Evolutionary conservation across 2,329 filamentous ascomycete genomes (phyloP).

Genomic region (Exophiala phaeomuriformis): DNA sequence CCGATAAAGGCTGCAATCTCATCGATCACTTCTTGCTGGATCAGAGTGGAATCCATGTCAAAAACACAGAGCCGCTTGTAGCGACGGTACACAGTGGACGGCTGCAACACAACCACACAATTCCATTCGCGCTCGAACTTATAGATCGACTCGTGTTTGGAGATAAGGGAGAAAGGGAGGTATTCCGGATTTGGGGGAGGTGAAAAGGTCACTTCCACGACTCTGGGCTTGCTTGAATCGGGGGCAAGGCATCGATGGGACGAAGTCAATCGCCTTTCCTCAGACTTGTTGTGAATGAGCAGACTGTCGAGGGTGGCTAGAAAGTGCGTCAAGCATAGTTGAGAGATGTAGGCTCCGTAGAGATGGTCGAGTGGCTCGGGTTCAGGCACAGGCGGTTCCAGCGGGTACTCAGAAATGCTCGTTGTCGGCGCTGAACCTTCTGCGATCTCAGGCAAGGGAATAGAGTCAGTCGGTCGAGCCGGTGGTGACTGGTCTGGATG

Average conservation of each 20-base stretch:
- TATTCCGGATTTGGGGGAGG: constrained; percentile 44
- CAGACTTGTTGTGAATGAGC: constrained; percentile 31
- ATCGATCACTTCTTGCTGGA: constrained; percentile 96
- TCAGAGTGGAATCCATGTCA: constrained; percentile 97
- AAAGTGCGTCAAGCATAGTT: constrained; percentile 51
- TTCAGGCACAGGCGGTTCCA: constrained; percentile 48
- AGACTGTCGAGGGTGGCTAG: constrained; percentile 46
- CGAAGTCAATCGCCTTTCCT: constrained; percentile 41
- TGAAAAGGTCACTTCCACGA: constrained; percentile 48
- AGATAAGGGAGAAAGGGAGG: constrained; percentile 56
- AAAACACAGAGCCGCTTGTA: constrained; percentile 87
- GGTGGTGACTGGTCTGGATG: constrained; percentile 43
- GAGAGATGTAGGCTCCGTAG: constrained; percentile 49
- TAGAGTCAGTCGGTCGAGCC: constrained; percentile 32
- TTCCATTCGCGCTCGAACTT: constrained; percentile 85
- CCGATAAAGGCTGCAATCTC: constrained; percentile 80
- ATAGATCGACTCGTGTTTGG: constrained; percentile 74
- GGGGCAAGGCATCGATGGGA: constrained; percentile 43
- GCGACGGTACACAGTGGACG: constrained; percentile 64
- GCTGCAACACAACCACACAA: constrained; percentile 72
- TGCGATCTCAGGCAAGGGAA: constrained; percentile 37
- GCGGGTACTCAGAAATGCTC: constrained; percentile 47
- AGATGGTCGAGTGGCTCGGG: constrained; percentile 50
- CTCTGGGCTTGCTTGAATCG: constrained; percentile 36
- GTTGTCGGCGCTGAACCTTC: constrained; percentile 45